Percentiles rank a stretch among this genome's conserved stretches.
These are phyloP conservation scores for Cornus florida DNA, from an alignment of 148 eudicot species.

Conservation along the genomic window DNA sequence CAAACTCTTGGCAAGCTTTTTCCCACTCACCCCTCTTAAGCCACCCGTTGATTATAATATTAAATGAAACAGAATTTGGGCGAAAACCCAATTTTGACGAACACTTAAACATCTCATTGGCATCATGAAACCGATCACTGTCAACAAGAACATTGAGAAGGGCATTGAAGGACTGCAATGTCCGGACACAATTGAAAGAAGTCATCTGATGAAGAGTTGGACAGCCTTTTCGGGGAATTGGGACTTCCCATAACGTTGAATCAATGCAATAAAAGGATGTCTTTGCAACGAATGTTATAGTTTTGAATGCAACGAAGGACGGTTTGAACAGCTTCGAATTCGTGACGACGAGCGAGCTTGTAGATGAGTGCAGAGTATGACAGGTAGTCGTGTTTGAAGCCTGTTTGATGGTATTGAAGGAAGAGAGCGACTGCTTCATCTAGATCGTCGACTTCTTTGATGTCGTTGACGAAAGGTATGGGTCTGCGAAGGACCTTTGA, in stretches of 20 bases:
- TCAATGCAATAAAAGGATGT: constrained; percentile 60
- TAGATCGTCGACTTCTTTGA: constrained; percentile 62
- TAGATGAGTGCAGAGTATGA: constrained; percentile 83
- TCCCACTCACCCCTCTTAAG: constrained; percentile 58
- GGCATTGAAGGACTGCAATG: constrained; percentile 69
- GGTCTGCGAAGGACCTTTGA: constrained; percentile 26
- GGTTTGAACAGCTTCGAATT: constrained; percentile 47
- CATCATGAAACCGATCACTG: constrained; percentile 44
- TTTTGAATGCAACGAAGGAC: constrained; percentile 42
- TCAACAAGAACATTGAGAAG: constrained; percentile 72
- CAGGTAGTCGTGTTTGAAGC: constrained; percentile 76
- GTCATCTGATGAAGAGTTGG: constrained; percentile 52
- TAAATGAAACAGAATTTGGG: constrained; percentile 65
- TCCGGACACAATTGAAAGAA: constrained; percentile 57
- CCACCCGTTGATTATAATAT: constrained; percentile 79
- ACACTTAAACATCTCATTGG: constrained; percentile 44
- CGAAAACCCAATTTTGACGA: constrained; percentile 55
- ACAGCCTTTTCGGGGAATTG: constrained; percentile 51
- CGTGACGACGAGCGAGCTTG: constrained; percentile 65
- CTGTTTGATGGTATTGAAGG: constrained; percentile 43
- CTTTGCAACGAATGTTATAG: constrained; percentile 62
- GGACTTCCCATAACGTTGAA: constrained; percentile 68
- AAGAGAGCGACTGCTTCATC: constrained; percentile 62
- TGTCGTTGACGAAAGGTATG: constrained; percentile 58
- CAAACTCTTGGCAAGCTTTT: constrained; percentile 61